phyloP scores from a whole-genome alignment of 768 basidiomycete species.

The Naganishia onofrii region DNA sequence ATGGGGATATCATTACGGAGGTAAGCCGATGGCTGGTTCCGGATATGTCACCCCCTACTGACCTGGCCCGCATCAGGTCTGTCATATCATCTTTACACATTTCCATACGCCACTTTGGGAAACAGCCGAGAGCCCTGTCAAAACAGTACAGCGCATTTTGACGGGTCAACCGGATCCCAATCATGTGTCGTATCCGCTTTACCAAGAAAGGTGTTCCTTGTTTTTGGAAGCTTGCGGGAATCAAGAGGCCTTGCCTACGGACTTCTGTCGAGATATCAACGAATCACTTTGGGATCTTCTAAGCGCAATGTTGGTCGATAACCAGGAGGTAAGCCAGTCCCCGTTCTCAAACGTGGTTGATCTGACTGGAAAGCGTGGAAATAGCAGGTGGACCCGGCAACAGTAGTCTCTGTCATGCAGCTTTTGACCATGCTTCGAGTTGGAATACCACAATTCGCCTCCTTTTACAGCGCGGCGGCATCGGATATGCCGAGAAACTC shows the following conservation, averaged over 20 bases:
- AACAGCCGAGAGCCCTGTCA: neutral
- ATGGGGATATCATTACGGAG: conserved; percentile 16
- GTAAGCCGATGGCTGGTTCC: neutral
- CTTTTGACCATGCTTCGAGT: conserved; percentile 5
- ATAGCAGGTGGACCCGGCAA: neutral
- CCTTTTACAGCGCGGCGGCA: neutral
- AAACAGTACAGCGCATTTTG: conserved; percentile 11
- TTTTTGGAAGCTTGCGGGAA: conserved; percentile 58
- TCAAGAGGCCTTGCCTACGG: conserved; percentile 37
- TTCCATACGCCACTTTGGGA: conserved; percentile 31
- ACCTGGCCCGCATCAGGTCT: conserved; percentile 56
- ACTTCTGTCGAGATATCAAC: conserved; percentile 33
- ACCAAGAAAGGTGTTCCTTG: conserved; percentile 48
- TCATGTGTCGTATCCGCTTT: conserved; percentile 23
- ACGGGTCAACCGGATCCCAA: conserved; percentile 28
- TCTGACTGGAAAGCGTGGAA: neutral
- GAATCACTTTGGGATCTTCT: conserved; percentile 29
- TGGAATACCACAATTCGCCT: conserved; percentile 10
- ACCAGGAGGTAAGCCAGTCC: neutral
- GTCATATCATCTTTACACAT: conserved; percentile 64
- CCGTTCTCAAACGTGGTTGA: no score
- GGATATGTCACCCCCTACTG: neutral
- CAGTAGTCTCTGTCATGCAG: conserved; percentile 8
- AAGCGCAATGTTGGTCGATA: conserved; percentile 4
- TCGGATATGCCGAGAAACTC: conserved; percentile 3